A percentile compares a stretch with the other conserved stretches of the same genome.
phyloP scores from a whole-genome alignment of 345 rosid species.

The Atalantia buxifolia region DNA sequence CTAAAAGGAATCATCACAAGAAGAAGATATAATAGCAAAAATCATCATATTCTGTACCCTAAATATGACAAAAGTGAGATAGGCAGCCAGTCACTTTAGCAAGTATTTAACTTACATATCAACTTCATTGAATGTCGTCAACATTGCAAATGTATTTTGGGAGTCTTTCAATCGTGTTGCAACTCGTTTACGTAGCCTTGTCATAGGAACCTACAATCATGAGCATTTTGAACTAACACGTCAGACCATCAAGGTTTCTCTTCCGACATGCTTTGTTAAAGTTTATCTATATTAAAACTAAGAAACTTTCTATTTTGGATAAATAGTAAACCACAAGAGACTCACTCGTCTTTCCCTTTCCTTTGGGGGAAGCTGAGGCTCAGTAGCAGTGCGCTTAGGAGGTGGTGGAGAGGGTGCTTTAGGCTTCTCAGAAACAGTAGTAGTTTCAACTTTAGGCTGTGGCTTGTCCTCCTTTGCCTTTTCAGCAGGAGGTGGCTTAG shows the following conservation, averaged over 20 bases:
- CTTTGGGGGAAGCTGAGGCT: constrained; percentile 99
- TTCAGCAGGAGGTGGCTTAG: constrained; percentile 43
- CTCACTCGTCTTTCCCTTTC: constrained; percentile 97
- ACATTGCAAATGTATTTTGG: constrained; percentile 91
- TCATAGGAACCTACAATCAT: constrained; percentile 87
- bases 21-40: neutral
- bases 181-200: constrained; percentile 94
- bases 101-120: constrained; percentile 64
- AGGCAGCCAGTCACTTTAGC: neutral
- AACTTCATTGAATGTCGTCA: constrained; percentile 98
- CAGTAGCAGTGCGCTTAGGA: constrained; percentile 64
- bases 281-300: neutral
- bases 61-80: neutral
- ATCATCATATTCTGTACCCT: neutral
- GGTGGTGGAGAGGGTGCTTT: constrained; percentile 55
- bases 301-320: neutral
- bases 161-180: constrained; percentile 96
- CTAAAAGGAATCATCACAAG: neutral
- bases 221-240: constrained; percentile 5
- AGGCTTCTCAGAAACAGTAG: constrained; percentile 50
- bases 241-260: constrained; percentile 14
- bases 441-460: constrained; percentile 49
- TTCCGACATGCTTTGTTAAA: constrained; percentile 2
- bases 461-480: constrained; percentile 34
- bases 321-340: neutral